Conservation (phyloP, 2,329 filamentous ascomycete species). For the Pseudocercospora macadamiae region DNA sequence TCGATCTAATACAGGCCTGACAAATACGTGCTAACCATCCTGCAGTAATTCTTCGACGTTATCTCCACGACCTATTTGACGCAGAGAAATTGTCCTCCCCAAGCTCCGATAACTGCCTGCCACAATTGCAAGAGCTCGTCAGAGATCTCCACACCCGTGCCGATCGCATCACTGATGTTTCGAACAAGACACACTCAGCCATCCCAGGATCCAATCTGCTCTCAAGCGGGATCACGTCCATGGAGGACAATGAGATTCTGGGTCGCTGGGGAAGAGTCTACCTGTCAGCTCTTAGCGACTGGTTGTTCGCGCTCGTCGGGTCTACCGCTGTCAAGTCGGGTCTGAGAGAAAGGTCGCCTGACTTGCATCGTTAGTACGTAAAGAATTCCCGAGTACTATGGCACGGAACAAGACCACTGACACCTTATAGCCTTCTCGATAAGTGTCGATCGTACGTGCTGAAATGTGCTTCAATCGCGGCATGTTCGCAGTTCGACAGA, state of each 20-base stretch:
- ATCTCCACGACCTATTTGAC: not conserved
- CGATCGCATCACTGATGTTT: not conserved
- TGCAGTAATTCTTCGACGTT: not conserved
- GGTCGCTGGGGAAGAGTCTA: not conserved
- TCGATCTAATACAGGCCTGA: too few species aligned
- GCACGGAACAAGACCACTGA: not conserved
- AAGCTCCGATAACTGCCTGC: not conserved
- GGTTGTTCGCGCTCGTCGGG: not conserved
- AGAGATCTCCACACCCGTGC: not conserved
- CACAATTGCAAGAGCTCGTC: not conserved
- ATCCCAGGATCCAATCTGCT: not conserved
- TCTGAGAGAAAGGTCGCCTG: not conserved
- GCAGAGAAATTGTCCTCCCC: not conserved
- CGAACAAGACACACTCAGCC: not conserved
- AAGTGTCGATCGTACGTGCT: not conserved
- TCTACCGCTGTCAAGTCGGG: not conserved
- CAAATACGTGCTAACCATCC: not conserved
- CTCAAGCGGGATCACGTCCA: too few species aligned
- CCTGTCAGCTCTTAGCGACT: not conserved
- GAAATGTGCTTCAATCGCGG: not conserved
- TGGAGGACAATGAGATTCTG: not conserved
- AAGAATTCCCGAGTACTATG: not conserved
- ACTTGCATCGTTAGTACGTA: not conserved
- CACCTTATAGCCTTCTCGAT: not conserved
- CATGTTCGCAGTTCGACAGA: not conserved